Evolutionary conservation across 2,329 filamentous ascomycete species (phyloP).

Genomic region (Pyrenochaeta sp.): DNA sequence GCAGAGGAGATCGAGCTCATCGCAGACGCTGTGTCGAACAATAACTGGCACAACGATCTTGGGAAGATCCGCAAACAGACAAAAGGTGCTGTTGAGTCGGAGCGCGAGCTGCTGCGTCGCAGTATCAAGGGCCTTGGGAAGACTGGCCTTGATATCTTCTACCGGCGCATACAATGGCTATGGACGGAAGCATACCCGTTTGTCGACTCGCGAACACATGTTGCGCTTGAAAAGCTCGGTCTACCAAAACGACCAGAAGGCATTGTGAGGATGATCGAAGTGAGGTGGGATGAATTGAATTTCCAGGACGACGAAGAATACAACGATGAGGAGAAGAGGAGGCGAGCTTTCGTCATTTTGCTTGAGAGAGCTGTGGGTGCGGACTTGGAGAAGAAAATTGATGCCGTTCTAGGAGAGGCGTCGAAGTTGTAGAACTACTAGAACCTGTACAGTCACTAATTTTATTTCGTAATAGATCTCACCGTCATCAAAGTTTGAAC

Average conservation of each 20-base stretch:
- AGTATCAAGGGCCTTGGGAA: constrained; percentile 54
- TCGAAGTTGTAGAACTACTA: not conserved
- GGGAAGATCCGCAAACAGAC: constrained; percentile 44
- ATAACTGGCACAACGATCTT: constrained; percentile 40
- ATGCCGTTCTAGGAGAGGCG: constrained; percentile 33
- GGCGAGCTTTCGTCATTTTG: constrained; percentile 51
- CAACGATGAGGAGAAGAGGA: constrained; percentile 35
- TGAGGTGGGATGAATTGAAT: constrained; percentile 47
- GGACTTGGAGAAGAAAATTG: constrained; percentile 51
- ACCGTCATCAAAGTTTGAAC: too few species aligned
- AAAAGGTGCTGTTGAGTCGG: constrained; percentile 26
- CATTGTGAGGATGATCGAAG: constrained; percentile 45
- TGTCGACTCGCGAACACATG: constrained; percentile 47
- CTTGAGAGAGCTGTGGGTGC: constrained; percentile 51
- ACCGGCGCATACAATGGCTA: constrained; percentile 51
- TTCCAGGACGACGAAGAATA: constrained; percentile 37
- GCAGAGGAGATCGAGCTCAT: constrained; percentile 50
- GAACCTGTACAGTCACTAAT: too few species aligned
- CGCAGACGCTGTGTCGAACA: constrained; percentile 43
- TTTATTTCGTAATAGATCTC: too few species aligned
- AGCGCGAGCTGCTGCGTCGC: constrained; percentile 42
- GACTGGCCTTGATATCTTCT: constrained; percentile 55
- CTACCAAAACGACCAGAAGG: constrained; percentile 47
- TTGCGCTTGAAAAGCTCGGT: constrained; percentile 46
- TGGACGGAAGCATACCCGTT: constrained; percentile 53